Base-by-base conservation (phyloP, 2,329 filamentous ascomycete species). In the Cladosporium sp. region DNA sequence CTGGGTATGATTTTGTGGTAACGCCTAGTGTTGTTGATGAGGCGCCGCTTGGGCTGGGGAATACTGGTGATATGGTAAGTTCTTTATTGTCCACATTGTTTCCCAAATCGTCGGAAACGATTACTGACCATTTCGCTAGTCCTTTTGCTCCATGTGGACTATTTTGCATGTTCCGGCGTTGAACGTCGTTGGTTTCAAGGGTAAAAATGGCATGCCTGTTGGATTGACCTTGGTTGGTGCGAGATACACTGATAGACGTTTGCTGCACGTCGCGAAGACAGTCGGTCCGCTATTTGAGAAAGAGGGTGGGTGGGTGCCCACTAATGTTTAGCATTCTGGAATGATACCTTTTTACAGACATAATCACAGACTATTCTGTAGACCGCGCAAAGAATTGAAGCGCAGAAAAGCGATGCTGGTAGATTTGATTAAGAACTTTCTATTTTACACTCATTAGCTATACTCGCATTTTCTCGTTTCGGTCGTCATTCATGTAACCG, bases 101-200 rank as follows among this genome's bases (percentile, higher is more conserved):
- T 20, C 18, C 29, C 8, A 8, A 11, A 9, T 11, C 15, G 17
- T 29, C 12, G 44, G 36, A 22, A 36, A 29, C n/a, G 19, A 11
- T 7, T 22, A 27, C 45, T 48, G 22, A 48, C 29, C 3, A 4
- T 17, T 1, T 4, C n/a, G 5, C 6, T 19, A 64, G 57, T 58
- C 54, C 3, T 65, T 65, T 50, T 65, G 64, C 54, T 53, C 56
- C 4, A 54, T 58, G 44, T 61, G 58, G 55, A 62, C 58, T 55
- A 67, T 66, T 4, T 65, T 86, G 13, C 83, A 86, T 54, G 77
- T 73, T 1, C 83, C 83, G 0, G 79, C 81, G 0, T 64, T 85
- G n/a, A 85, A 86, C 52, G 64, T 86, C 0, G 81, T 82, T 0
- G 83, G 82, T 0, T 85, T 86, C 56, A 65, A 71, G 32, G 82